These are phyloP conservation scores for Purshia tridentata DNA, from an alignment of 306 rosid genomes.

Conservation along the genomic window DNA sequence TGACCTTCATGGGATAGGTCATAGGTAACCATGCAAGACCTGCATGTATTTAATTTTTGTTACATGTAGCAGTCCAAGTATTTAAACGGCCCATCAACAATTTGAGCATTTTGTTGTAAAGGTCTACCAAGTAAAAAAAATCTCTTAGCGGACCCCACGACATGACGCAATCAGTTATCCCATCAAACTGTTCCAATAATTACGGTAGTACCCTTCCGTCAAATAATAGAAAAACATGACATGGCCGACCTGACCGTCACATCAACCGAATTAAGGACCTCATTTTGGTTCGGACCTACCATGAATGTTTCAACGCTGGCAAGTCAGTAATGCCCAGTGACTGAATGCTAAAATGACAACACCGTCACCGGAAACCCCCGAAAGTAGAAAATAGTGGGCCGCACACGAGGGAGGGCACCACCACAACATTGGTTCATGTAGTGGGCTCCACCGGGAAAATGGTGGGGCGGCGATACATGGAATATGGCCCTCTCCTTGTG, in stretches of 20 bases:
- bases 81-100: background rate
- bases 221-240: background rate
- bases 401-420: background rate
- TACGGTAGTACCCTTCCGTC: background rate
- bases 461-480: background rate
- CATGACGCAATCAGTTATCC: background rate
- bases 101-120: background rate
- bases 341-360: conserved; percentile 14
- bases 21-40: no score
- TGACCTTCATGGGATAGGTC: no score
- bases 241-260: conserved; percentile 4
- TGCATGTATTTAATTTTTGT: no score
- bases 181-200: background rate
- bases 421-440: background rate
- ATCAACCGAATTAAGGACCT: background rate
- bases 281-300: background rate
- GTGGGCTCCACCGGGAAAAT: background rate
- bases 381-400: background rate
- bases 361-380: background rate
- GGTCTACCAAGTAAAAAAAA: no score
- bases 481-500: background rate
- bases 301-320: background rate
- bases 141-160: background rate
- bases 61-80: no score
- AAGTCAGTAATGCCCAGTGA: background rate